A percentile compares a stretch with the other conserved stretches of the same genome.
Evolutionary conservation across 2,329 filamentous ascomycete species (phyloP).

Genomic region (Colletotrichum costaricense): DNA sequence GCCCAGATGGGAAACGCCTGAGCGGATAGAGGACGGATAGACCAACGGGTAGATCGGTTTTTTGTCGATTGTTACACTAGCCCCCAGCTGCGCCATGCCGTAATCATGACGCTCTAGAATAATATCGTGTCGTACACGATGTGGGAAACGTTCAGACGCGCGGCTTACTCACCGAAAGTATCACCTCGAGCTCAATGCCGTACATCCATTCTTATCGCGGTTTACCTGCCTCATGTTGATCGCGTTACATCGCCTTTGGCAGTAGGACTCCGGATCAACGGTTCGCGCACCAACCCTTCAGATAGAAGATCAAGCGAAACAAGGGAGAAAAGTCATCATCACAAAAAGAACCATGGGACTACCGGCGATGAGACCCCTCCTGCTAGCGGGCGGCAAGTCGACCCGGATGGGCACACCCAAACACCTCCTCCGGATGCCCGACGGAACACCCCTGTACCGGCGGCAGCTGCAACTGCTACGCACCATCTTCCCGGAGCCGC

Average conservation of each 20-base stretch:
- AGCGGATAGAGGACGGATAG: background rate
- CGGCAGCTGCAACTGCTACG: constrained; percentile 41
- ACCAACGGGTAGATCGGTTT: background rate
- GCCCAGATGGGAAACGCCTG: background rate
- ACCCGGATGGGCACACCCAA: constrained; percentile 45
- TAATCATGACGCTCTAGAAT: constrained; percentile 30
- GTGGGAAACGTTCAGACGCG: background rate
- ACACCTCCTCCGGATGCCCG: constrained; percentile 44
- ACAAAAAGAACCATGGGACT: constrained; percentile 11
- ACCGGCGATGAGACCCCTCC: constrained; percentile 40
- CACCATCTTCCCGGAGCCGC: constrained; percentile 39
- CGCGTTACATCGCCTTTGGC: background rate
- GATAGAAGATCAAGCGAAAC: background rate
- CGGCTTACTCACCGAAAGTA: background rate
- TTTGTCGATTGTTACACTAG: background rate
- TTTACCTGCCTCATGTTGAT: background rate
- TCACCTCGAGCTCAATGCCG: background rate
- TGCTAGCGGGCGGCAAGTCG: constrained; percentile 46
- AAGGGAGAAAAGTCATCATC: background rate
- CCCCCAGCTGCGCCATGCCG: constrained; percentile 3
- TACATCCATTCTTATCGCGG: background rate
- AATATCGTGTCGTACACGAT: background rate
- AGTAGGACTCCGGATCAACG: background rate
- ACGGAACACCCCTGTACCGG: constrained; percentile 42
- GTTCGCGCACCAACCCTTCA: background rate